Base-by-base conservation (phyloP, 164 flowering plant species). In the Liriodendron chinense region DNA sequence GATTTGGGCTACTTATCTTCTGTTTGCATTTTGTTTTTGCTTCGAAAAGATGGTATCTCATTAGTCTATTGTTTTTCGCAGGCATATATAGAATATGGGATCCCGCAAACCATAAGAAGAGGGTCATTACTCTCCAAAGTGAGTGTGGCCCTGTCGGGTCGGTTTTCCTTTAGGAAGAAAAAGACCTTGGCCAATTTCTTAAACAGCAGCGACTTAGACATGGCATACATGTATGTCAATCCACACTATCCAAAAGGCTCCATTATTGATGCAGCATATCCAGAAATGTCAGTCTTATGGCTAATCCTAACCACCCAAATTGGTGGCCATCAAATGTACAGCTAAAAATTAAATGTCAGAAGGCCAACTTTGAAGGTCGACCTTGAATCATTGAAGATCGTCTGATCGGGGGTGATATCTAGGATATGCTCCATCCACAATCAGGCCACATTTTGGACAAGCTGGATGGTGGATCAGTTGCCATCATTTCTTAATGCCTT, bases 1-100 rank as follows among this genome's bases (percentile, higher is more conserved):
- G 59, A 53, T 53, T 53, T 53, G 59, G 59, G 4, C 9, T n/a
- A 13, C n/a, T 69, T 0, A 49, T 61, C 65, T 28, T 63, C 14
- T 12, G 16, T 13, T 10, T 63, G 50, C 69, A 26, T 71, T 74
- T 47, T 68, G 65, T 20, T 71, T 74, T 47, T 64, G 65, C 47
- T 48, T 3, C 65, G 24, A 64, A 28, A 25, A 53, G 57, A 72
- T 72, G 59, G 1, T 56, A 77, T 68, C 34, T 47, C 1, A 9
- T 47, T 76, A 13, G 43, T 2, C 48, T 47, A 0, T 56, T 70
- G 65, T n/a, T 73, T 56, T 77, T 43, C 71, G 74, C 79, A 96
- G 99, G 93, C 97, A 68, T 92, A 83, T 85, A 81, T 96, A 86
- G 93, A 93, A 12, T 90, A 89, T 77, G 99, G 98, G 21, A 86